phyloP scores from a whole-genome alignment of 1,284 basidiomycete species.

The Schizophyllum amplum region DNA sequence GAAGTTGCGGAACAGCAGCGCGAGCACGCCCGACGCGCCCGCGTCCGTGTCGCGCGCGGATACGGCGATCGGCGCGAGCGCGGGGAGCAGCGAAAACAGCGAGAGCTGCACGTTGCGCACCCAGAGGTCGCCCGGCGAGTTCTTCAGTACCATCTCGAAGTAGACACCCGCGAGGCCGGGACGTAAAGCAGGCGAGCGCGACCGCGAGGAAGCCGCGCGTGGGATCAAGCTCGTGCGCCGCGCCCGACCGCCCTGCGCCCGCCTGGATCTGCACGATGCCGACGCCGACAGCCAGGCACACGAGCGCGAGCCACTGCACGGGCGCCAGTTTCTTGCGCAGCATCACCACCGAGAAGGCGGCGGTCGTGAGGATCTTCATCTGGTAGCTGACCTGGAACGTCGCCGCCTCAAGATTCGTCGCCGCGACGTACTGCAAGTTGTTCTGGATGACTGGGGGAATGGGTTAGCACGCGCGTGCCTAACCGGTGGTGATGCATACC shows the following conservation, averaged over 20 bases:
- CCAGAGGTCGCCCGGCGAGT: constrained; percentile 86
- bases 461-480: not conserved
- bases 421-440: constrained; percentile 91
- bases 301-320: constrained; percentile 79
- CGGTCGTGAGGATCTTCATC: constrained; percentile 95
- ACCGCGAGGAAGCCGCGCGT: constrained; percentile 85
- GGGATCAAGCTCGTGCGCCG: constrained; percentile 60
- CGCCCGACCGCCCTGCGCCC: constrained; percentile 22
- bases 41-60: constrained; percentile 27
- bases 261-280: constrained; percentile 90
- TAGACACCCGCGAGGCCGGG: constrained; percentile 97
- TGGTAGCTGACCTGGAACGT: constrained; percentile 92
- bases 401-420: constrained; percentile 84
- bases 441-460: constrained; percentile 70
- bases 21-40: constrained; percentile 22
- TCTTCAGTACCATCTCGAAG: constrained; percentile 97
- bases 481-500: constrained; percentile 14
- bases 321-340: constrained; percentile 67
- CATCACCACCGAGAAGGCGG: constrained; percentile 82
- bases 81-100: constrained; percentile 88
- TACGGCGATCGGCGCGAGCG: constrained; percentile 73
- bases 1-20: constrained; percentile 66
- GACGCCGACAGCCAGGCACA: constrained; percentile 85
- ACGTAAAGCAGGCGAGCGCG: constrained; percentile 88
- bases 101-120: constrained; percentile 96